Base-by-base conservation (phyloP, 768 basidiomycete species). In the Suillus occidentalis region DNA sequence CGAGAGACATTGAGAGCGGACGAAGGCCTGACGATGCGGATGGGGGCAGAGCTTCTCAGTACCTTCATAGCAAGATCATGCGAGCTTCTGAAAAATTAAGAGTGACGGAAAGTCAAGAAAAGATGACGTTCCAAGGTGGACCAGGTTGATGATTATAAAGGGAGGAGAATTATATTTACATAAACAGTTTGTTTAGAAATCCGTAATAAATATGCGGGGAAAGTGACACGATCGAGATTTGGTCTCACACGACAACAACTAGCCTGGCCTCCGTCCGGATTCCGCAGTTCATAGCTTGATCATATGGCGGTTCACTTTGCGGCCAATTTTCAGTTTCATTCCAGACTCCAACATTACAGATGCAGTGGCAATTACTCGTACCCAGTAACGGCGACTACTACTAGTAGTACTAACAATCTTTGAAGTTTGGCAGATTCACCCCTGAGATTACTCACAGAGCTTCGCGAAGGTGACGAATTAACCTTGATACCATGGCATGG, bases 131-230 rank as follows among this genome's bases (percentile, higher is more conserved):
- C 4, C 43, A 6, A 66, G 37, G 55, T 55, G 62, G 2, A 45
- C 61, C 55, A 65, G 62, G 34, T 40, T 59, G 65, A 53, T 47
- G 65, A 53, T 47, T 18, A 36, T 43, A 53, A 14, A 31, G 60
- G 31, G 62, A 49, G 28, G 28, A 36, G 34, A 31, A 31, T 31
- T 31, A 45, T 1, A 45, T 31, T 36, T 36, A 36, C 34, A 36
- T 53, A 18, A 49, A 16, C 52, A 18, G 52, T 53, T 31, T 53
- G 53, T 28, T 34, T 49, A 37, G 50, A 36, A 42, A 34, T 56
- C 13, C 34, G 28, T 53, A 25, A 64, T 65, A 60, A 66, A 66
- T 61, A 65, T 66, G 66, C 58, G 66, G 66, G 65, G 63, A 58
- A 66, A 62, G 25, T 37, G 64, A 39, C 55, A 47, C 37, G 36